phyloP scores from a whole-genome alignment of 176 grass and related monocot genomes.

The Chrysopogon serrulatus region DNA sequence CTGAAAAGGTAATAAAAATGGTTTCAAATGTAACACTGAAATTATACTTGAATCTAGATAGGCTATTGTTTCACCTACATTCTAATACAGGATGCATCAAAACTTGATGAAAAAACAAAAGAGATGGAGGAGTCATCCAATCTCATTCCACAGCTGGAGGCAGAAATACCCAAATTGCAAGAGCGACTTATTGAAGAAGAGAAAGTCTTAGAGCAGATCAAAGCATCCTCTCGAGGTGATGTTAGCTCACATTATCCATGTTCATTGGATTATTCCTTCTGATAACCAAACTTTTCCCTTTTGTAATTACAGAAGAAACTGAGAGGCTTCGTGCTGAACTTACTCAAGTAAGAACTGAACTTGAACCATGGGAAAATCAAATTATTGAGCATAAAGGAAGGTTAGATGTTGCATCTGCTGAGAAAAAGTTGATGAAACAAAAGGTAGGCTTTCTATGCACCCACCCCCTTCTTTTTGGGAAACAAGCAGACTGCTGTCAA shows the following conservation, averaged over 20 bases:
- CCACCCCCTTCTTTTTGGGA: neutral
- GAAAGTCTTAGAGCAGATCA: constrained; percentile 70
- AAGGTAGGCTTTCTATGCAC: constrained; percentile 46
- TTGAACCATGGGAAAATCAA: constrained; percentile 96
- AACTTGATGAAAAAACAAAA: constrained; percentile 58
- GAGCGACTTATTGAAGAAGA: constrained; percentile 66
- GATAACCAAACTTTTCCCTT: neutral
- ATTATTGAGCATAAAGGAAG: constrained; percentile 94
- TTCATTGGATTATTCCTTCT: constrained; percentile 6
- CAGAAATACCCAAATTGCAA: constrained; percentile 78
- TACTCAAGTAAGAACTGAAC: constrained; percentile 68
- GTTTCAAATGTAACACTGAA: neutral
- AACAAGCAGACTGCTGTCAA: neutral
- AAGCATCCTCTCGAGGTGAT: constrained; percentile 73
- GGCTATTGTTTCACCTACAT: constrained; percentile 5
- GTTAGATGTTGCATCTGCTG: constrained; percentile 77
- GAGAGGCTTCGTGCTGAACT: constrained; percentile 73
- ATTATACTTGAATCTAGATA: neutral
- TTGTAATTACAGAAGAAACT: constrained; percentile 63
- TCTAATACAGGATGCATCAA: constrained; percentile 55
- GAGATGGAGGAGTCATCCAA: constrained; percentile 70
- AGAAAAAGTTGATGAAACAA: constrained; percentile 80
- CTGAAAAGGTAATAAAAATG: constrained; percentile 67
- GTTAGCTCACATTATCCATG: neutral
- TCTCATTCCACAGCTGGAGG: constrained; percentile 79